Evolutionary conservation across 257 asterid genomes (phyloP).

Genomic region (Solanum peruvianum): DNA sequence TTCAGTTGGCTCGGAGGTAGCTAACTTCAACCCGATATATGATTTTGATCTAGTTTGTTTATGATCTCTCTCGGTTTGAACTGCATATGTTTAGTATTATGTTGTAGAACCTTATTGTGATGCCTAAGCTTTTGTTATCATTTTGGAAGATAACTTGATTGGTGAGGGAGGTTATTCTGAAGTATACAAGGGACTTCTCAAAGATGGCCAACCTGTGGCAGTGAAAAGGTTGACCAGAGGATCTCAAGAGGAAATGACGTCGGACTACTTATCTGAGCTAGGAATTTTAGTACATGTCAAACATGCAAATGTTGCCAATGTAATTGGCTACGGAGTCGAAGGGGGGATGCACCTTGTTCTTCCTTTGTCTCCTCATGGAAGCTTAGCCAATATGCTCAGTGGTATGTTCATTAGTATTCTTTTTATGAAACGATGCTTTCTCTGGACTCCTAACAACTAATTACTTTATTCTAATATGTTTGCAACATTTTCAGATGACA

Average conservation of each 20-base stretch:
- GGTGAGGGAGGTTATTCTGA: constrained; percentile 98
- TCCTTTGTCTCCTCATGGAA: constrained; percentile 90
- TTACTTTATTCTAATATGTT: background rate
- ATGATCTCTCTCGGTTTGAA: background rate
- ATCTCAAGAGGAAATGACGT: constrained; percentile 78
- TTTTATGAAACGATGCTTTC: background rate
- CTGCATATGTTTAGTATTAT: background rate
- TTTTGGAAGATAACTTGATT: constrained; percentile 53
- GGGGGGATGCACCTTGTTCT: constrained; percentile 99
- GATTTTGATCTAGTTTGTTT: background rate
- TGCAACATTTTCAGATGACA: constrained; percentile 25
- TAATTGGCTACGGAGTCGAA: constrained; percentile 92
- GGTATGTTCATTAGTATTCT: constrained; percentile 22
- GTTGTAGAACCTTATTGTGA: background rate
- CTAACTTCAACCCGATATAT: background rate
- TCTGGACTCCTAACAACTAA: background rate
- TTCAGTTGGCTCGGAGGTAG: background rate
- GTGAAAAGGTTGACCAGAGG: constrained; percentile 81
- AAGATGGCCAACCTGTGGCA: constrained; percentile 73
- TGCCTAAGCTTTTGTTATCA: background rate
- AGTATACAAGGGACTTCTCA: constrained; percentile 78
- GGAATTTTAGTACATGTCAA: constrained; percentile 93
- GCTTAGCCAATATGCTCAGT: constrained; percentile 64
- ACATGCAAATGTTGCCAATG: constrained; percentile 78
- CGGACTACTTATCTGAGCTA: constrained; percentile 85